A percentile compares a stretch with the other conserved stretches of the same genome.
Conservation (phyloP, 805 yeast genomes). For the Saccharomycopsis sp. region DNA sequence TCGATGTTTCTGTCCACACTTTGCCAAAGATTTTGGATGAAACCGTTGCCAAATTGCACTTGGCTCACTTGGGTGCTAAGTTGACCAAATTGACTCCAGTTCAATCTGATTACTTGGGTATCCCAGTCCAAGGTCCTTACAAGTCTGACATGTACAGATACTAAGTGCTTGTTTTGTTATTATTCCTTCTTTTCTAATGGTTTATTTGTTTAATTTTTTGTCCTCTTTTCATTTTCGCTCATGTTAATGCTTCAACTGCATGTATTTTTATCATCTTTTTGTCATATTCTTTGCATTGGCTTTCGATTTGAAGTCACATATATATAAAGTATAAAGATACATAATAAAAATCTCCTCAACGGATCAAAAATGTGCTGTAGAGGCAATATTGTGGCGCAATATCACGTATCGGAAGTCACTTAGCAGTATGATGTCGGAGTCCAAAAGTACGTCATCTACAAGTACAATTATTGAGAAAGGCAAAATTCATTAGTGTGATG, state of each 20-base stretch:
- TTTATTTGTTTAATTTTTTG: conserved; percentile 23
- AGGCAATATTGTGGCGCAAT: background rate
- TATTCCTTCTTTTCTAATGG: background rate
- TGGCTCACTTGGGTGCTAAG: conserved; percentile 87
- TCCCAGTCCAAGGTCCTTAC: conserved; percentile 92
- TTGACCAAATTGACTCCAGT: conserved; percentile 67
- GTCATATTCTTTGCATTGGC: background rate
- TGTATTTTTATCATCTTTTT: conserved; percentile 2
- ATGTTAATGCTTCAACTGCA: conserved; percentile 16
- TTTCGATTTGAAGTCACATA: background rate
- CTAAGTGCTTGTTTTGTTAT: conserved; percentile 36
- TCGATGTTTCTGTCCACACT: conserved; percentile 87
- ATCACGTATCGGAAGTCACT: too few species aligned
- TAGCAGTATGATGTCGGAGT: too few species aligned
- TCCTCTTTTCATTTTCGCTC: conserved; percentile 14
- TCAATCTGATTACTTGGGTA: conserved; percentile 92
- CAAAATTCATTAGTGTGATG: too few species aligned
- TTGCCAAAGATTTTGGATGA: conserved; percentile 98
- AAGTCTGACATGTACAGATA: conserved; percentile 98
- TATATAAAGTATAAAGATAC: background rate
- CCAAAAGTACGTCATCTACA: too few species aligned
- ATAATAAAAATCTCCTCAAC: conserved; percentile 14
- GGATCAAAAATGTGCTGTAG: conserved; percentile 4
- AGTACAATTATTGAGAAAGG: too few species aligned
- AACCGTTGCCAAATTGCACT: conserved; percentile 96